Evolutionary conservation across 2,329 filamentous ascomycete genomes (phyloP).

Genomic region (Hypoxylon sp.): DNA sequence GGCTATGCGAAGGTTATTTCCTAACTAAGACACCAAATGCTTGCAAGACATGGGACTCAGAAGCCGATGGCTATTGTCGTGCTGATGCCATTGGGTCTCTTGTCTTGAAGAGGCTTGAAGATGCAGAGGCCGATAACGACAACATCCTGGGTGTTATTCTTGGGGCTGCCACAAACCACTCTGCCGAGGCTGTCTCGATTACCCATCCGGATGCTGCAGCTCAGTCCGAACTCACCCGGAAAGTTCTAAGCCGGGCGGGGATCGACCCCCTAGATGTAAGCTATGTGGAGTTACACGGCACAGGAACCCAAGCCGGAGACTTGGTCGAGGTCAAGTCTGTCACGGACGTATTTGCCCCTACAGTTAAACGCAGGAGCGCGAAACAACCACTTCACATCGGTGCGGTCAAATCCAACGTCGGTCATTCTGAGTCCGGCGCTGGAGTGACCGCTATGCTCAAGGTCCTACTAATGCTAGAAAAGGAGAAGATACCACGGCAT

Average conservation of each 20-base stretch:
- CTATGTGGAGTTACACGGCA: constrained; percentile 76
- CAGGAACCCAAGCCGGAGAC: constrained; percentile 76
- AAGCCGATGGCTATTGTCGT: constrained; percentile 57
- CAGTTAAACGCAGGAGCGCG: constrained; percentile 55
- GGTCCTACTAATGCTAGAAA: constrained; percentile 56
- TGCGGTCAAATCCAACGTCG: constrained; percentile 58
- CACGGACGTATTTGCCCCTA: constrained; percentile 60
- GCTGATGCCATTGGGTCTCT: constrained; percentile 39
- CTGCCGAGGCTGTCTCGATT: constrained; percentile 73
- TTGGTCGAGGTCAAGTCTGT: constrained; percentile 71
- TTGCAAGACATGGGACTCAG: constrained; percentile 57
- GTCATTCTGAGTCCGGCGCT: constrained; percentile 56
- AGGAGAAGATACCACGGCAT: constrained; percentile 61
- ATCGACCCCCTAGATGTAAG: constrained; percentile 63
- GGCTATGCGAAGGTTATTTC: constrained; percentile 69
- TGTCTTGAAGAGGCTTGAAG: constrained; percentile 40
- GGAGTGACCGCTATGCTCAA: constrained; percentile 54
- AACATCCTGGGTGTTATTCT: constrained; percentile 50
- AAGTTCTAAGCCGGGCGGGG: constrained; percentile 64
- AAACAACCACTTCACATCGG: constrained; percentile 54
- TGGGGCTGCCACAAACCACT: constrained; percentile 74
- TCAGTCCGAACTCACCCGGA: constrained; percentile 65
- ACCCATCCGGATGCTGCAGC: constrained; percentile 73
- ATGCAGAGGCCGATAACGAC: constrained; percentile 56
- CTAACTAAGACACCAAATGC: constrained; percentile 54